Evolutionary conservation across 2,329 filamentous ascomycete species (phyloP).

Genomic region (Ophiostoma sp.): DNA sequence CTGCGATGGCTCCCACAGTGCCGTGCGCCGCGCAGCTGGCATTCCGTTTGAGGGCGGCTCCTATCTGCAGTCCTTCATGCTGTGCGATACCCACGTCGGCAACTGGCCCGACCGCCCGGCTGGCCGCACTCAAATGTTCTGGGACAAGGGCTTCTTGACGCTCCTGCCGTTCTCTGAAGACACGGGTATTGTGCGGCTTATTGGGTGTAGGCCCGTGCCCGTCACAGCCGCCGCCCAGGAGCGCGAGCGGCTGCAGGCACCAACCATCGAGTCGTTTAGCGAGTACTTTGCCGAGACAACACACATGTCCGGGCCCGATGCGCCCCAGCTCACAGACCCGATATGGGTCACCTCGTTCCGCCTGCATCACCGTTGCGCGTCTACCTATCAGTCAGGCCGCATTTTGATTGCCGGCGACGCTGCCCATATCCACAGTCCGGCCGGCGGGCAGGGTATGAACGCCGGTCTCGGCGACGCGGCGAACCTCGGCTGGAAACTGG

Average conservation of each 20-base stretch:
- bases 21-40: conserved; percentile 37
- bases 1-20: conserved; percentile 44
- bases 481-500: conserved; percentile 52
- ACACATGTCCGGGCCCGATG: conserved; percentile 14
- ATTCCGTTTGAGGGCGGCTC: conserved; percentile 40
- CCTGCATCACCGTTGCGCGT: conserved; percentile 40
- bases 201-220: conserved; percentile 23
- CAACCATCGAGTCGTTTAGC: conserved; percentile 16
- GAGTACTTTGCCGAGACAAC: conserved; percentile 16
- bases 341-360: conserved; percentile 43
- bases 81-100: conserved; percentile 38
- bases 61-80: conserved; percentile 43
- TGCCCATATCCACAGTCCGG: conserved; percentile 51
- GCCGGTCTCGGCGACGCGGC: conserved; percentile 49
- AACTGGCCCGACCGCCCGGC: conserved; percentile 23
- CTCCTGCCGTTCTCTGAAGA: conserved; percentile 32
- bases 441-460: conserved; percentile 55
- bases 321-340: conserved; percentile 29
- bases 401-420: conserved; percentile 53
- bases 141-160: conserved; percentile 35
- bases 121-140: conserved; percentile 28
- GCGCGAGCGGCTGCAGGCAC: conserved; percentile 4
- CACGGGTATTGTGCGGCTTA: conserved; percentile 25
- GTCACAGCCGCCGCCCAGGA: not conserved
- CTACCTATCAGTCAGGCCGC: conserved; percentile 41